These are phyloP conservation scores for Ministeria vibrans DNA, from an alignment of 78 protist species.

Conservation along the genomic window DNA sequence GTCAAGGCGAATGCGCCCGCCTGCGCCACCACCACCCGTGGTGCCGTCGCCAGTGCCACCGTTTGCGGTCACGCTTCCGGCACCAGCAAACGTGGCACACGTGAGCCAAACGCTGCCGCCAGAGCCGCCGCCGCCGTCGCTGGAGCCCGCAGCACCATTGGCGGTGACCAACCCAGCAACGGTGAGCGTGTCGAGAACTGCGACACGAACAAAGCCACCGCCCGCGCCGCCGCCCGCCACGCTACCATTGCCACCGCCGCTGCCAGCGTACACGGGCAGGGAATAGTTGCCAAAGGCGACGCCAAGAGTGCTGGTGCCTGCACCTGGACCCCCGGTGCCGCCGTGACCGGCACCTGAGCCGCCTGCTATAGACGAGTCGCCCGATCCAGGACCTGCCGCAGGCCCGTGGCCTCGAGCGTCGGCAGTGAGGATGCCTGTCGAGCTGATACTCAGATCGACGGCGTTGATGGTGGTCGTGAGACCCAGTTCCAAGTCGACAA, in stretches of 20 bases:
- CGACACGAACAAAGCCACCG: background rate
- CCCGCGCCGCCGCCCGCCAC: background rate
- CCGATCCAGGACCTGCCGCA: background rate
- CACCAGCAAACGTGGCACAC: background rate
- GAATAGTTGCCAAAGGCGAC: background rate
- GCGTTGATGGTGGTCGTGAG: too few species aligned
- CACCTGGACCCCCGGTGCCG: background rate
- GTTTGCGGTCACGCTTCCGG: background rate
- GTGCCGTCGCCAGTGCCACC: background rate
- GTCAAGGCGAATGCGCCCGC: background rate
- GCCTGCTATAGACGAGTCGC: background rate
- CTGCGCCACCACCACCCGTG: background rate
- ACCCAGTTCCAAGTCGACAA: too few species aligned
- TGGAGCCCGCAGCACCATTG: background rate
- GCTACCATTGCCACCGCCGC: background rate
- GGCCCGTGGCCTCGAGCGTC: conserved; percentile 7
- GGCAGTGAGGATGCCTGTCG: too few species aligned
- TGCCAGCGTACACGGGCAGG: background rate
- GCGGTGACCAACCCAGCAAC: background rate
- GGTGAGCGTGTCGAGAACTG: background rate
- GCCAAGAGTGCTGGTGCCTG: background rate
- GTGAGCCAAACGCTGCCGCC: background rate
- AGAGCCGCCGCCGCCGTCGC: background rate
- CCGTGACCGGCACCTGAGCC: background rate
- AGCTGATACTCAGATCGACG: too few species aligned